Percentiles rank a stretch among this genome's conserved stretches.
These are phyloP conservation scores for Mortierella antarctica DNA, from an alignment of 192 early-diverging fungal genomes.

Conservation along the genomic window DNA sequence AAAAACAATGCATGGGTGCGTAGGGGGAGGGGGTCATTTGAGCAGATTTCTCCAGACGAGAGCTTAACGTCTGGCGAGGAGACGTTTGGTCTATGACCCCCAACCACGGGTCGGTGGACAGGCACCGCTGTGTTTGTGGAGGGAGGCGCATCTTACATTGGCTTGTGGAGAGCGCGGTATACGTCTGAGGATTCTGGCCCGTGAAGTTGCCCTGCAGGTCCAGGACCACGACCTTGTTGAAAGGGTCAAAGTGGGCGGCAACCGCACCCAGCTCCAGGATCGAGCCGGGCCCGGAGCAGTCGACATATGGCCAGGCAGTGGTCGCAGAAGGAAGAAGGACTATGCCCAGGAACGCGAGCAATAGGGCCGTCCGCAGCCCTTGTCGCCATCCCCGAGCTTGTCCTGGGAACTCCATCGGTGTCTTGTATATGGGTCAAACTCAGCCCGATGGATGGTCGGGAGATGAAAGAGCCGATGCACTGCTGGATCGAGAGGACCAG, in stretches of 20 bases:
- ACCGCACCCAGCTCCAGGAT: conserved; percentile 18
- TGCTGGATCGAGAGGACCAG: too few relatives aligned
- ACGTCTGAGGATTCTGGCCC: conserved; percentile 1
- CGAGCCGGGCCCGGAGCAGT: conserved; percentile 27
- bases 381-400: conserved; percentile 19
- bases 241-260: conserved; percentile 22
- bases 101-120: neutral
- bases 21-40: too few relatives aligned
- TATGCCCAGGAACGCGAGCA: neutral
- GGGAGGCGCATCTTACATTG: conserved; percentile 26
- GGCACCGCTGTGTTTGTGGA: too few relatives aligned
- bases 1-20: neutral
- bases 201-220: conserved; percentile 35
- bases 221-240: conserved; percentile 5
- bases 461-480: neutral
- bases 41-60: too few relatives aligned
- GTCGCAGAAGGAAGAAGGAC: neutral
- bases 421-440: neutral
- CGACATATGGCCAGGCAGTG: conserved; percentile 48
- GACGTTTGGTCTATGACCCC: neutral
- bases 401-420: conserved; percentile 21
- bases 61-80: neutral
- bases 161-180: conserved; percentile 22
- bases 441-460: neutral
- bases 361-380: neutral